These are phyloP conservation scores for Platismatia glauca DNA, from an alignment of 495 filamentous ascomycete genomes.

Conservation along the genomic window DNA sequence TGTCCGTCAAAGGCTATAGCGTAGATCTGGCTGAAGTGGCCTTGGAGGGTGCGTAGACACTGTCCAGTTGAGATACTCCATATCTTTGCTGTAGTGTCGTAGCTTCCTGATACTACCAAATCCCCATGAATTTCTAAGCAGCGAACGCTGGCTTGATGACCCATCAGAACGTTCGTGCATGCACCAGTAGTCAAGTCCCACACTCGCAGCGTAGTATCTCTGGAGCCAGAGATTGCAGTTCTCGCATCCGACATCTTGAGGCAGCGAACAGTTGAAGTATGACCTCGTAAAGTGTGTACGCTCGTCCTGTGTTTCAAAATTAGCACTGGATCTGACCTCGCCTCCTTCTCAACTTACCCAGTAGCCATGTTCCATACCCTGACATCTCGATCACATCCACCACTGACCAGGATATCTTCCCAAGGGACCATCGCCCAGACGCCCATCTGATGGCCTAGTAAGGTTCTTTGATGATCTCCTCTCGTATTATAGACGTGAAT, in stretches of 20 bases:
- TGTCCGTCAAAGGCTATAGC: constrained; percentile 93
- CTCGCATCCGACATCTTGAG: constrained; percentile 92
- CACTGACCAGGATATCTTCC: constrained; percentile 91
- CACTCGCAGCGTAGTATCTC: constrained; percentile 87
- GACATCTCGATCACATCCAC: constrained; percentile 93
- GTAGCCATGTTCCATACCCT: constrained; percentile 95
- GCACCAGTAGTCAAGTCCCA: constrained; percentile 87
- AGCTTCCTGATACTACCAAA: constrained; percentile 90
- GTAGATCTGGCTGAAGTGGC: constrained; percentile 98
- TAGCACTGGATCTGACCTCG: constrained; percentile 4
- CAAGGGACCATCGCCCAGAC: constrained; percentile 99
- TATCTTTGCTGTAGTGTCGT: constrained; percentile 92
- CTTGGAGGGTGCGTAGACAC: constrained; percentile 80
- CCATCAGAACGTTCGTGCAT: constrained; percentile 85
- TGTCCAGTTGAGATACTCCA: constrained; percentile 95
- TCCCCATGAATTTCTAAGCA: constrained; percentile 95
- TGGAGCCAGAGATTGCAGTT: constrained; percentile 90
- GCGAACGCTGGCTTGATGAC: constrained; percentile 92
- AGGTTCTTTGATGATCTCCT: constrained; percentile 75
- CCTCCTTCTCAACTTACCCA: constrained; percentile 45
- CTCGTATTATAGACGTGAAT: constrained; percentile 96
- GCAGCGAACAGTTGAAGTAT: constrained; percentile 93
- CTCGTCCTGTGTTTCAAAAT: constrained; percentile 42
- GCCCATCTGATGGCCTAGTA: constrained; percentile 95
- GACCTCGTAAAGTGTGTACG: constrained; percentile 79